Conservation (phyloP, 2,329 filamentous ascomycete species). For the Dactylonectria estremocensis region DNA sequence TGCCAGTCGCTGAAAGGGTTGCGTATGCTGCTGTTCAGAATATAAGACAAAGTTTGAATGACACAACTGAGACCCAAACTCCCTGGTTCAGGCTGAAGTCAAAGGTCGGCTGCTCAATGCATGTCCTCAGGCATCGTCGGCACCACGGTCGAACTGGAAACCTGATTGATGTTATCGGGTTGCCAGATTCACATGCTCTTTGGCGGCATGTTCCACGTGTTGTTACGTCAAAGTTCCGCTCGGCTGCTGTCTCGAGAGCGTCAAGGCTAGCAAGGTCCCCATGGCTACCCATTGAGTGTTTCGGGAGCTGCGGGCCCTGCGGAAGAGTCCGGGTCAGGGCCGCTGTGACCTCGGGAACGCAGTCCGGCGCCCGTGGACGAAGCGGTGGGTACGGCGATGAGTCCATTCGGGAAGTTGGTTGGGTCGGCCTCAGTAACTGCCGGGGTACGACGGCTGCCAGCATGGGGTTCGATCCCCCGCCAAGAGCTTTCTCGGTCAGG, state of each 20-base stretch:
- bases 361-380: not conserved
- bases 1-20: not conserved
- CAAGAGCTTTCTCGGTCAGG: not conserved
- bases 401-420: constrained; percentile 1
- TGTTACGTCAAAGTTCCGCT: not conserved
- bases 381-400: not conserved
- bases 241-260: not conserved
- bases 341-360: not conserved
- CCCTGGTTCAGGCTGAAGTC: constrained; percentile 3
- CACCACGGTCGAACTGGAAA: not conserved
- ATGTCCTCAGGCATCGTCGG: not conserved
- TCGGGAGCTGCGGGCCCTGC: not conserved
- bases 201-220: not conserved
- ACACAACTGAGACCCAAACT: constrained; percentile 3
- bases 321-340: not conserved
- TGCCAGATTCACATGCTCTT: not conserved
- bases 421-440: not conserved
- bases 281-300: not conserved
- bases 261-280: not conserved
- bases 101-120: not conserved
- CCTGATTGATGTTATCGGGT: not conserved
- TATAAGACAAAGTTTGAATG: constrained; percentile 1
- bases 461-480: not conserved
- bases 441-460: not conserved
- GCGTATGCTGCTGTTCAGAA: constrained; percentile 8